Evolutionary conservation across 805 yeast genomes (phyloP), one percentile per base, ranked within the genome.

Genomic region (Peterozyma toletana): DNA sequence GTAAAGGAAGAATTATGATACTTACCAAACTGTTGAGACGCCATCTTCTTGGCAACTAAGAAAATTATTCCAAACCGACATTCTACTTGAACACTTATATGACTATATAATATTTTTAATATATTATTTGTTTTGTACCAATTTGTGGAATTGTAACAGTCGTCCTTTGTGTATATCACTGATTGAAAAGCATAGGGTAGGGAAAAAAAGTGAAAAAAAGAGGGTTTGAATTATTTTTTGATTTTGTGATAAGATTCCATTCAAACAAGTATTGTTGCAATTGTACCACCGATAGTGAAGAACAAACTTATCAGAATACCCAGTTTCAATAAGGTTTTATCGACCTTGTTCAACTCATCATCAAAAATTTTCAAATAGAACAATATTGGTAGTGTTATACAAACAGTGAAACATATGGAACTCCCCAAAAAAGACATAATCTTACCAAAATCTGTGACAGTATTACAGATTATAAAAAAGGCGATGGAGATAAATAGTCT

Each of bases 381-480:
- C 10, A 74, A 55, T 17, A 86, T 67, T 2, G 96, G 96, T 18
- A 88, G 69, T 16, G 87, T 81, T 43, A 88, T 67, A 59, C 96
- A 89, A 33, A 88, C 78, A 2, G 81, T 67, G 59, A 86, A 84
- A 53, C 96, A 86, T 41, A 89, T 70, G 1, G 87, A 80, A 5
- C 91, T 77, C 7, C 96, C 96, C 51, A 87, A 61, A 38, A 89
- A 75, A 6, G 95, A 86, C 62, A 89, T 82, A 42, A 89, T 72
- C 52, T 77, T 77, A 55, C 88, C 96, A 58, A 89, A 89, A 43
- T 80, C 83, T 3, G 93, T 91, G 57, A 86, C 73, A 13, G 78
- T 41, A 29, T 84, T 71, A 0, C 95, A 80, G 40, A 83, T 62
- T 3, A 66, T 45, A 17, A 85, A 81, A 44, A 86, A 75, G 4